Evolutionary conservation across 2,329 filamentous ascomycete species (phyloP).

Genomic region (Cercospora janseana): DNA sequence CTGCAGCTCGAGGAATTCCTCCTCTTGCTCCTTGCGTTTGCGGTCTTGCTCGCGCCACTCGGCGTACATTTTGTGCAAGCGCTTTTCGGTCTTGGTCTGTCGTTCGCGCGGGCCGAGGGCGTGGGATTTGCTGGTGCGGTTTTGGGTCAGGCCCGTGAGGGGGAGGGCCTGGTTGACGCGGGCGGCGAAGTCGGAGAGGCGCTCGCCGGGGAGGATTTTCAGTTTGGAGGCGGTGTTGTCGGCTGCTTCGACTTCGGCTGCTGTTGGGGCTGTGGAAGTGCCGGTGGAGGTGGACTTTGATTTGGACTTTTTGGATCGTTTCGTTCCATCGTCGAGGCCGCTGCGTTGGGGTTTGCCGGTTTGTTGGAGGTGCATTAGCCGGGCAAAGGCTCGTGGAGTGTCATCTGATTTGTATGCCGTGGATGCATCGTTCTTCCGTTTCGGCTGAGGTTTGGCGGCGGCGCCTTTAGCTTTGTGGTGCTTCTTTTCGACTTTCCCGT

Average conservation of each 20-base stretch:
- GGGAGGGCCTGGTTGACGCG: slow-evolving; percentile 84
- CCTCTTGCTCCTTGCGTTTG: slow-evolving; percentile 71
- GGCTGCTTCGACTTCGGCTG: slow-evolving; percentile 3
- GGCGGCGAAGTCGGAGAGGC: slow-evolving; percentile 73
- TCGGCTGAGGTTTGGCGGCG: slow-evolving; percentile 16
- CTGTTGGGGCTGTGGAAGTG: not conserved
- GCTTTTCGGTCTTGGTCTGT: slow-evolving; percentile 78
- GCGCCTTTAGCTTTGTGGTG: slow-evolving; percentile 22
- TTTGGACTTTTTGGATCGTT: slow-evolving; percentile 36
- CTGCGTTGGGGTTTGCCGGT: slow-evolving; percentile 55
- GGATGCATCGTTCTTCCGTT: slow-evolving; percentile 38
- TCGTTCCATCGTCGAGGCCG: slow-evolving; percentile 70
- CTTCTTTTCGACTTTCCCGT: slow-evolving; percentile 42
- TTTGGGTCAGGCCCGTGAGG: slow-evolving; percentile 62
- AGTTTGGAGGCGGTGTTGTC: slow-evolving; percentile 45
- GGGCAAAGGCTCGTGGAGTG: slow-evolving; percentile 81
- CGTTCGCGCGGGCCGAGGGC: slow-evolving; percentile 64
- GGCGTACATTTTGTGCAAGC: slow-evolving; percentile 62
- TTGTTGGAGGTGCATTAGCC: slow-evolving; percentile 75
- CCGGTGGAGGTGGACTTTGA: slow-evolving; percentile 6
- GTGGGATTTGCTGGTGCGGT: slow-evolving; percentile 63
- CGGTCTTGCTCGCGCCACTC: slow-evolving; percentile 74
- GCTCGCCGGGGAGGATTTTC: slow-evolving; percentile 80
- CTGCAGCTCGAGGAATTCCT: slow-evolving; percentile 67
- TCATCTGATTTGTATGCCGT: slow-evolving; percentile 64